Conservation (phyloP, 1,139 yeast genomes). For the Zhuliangozyma blackwelliae region DNA sequence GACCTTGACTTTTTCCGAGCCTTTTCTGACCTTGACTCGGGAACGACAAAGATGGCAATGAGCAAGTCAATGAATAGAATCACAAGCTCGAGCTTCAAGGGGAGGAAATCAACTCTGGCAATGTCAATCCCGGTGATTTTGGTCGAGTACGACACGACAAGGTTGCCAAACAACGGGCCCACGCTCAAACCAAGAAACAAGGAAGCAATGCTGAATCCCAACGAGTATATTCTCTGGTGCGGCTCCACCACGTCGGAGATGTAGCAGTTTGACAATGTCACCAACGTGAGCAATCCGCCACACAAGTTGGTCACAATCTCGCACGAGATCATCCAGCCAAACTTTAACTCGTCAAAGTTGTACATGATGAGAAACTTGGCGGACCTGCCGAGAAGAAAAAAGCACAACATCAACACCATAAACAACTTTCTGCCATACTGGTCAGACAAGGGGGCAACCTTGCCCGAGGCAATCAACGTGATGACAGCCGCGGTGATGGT, state of each 20-base stretch:
- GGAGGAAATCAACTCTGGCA: conserved; percentile 20
- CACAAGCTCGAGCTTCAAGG: conserved; percentile 27
- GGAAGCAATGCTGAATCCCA: conserved; percentile 56
- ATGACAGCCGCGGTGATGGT: conserved; percentile 24
- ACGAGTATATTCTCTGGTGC: conserved; percentile 45
- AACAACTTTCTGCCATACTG: conserved; percentile 55
- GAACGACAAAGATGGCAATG: conserved; percentile 37
- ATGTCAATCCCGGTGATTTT: conserved; percentile 7
- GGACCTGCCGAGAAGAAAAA: conserved; percentile 22
- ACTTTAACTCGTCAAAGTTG: conserved; percentile 24
- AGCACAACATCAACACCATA: conserved; percentile 30
- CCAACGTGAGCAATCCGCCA: conserved; percentile 52
- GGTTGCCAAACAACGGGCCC: conserved; percentile 62
- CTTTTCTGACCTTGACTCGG: conserved; percentile 54
- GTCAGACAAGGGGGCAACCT: conserved; percentile 62
- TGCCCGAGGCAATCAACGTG: conserved; percentile 38
- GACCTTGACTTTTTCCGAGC: conserved; percentile 47
- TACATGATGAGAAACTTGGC: conserved; percentile 28
- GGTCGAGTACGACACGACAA: conserved; percentile 18
- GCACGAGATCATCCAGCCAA: conserved; percentile 28
- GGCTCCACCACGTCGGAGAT: conserved; percentile 62
- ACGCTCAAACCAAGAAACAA: conserved; percentile 57
- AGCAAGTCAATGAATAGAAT: conserved; percentile 21
- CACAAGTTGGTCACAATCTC: conserved; percentile 43
- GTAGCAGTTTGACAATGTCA: conserved; percentile 57